phyloP scores from a whole-genome alignment of 345 rosid genomes.

The Salix dunnii region DNA sequence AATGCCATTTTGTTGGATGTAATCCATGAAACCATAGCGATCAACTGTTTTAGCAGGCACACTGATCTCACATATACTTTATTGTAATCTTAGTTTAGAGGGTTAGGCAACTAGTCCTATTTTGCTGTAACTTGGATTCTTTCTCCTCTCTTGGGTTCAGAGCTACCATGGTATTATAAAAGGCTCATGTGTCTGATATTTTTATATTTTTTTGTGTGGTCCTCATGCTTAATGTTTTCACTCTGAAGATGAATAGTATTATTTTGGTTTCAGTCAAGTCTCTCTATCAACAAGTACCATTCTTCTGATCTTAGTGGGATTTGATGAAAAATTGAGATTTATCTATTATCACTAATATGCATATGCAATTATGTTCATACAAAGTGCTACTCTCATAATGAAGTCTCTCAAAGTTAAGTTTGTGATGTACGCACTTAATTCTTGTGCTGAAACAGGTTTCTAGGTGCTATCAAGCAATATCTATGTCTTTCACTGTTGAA shows the following conservation, averaged over 20 bases:
- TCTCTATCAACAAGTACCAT: not conserved
- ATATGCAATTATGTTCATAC: not conserved
- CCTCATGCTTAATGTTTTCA: not conserved
- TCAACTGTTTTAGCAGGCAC: not conserved
- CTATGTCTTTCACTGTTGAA: slow-evolving; percentile 88
- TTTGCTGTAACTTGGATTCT: not conserved
- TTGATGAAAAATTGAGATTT: not conserved
- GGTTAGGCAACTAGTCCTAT: not conserved
- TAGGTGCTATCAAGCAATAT: slow-evolving; percentile 98
- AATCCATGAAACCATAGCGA: not conserved
- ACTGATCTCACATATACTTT: not conserved
- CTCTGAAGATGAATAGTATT: not conserved
- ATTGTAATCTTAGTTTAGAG: not conserved
- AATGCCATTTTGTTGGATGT: slow-evolving; percentile 1
- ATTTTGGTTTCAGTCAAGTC: not conserved
- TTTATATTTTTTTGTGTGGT: not conserved
- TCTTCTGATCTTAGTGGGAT: not conserved
- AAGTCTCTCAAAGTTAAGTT: not conserved
- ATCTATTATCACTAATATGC: not conserved
- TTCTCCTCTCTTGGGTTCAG: not conserved
- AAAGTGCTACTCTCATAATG: not conserved
- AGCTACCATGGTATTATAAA: not conserved
- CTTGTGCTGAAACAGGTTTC: slow-evolving; percentile 60
- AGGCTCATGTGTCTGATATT: not conserved
- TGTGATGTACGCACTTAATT: slow-evolving; percentile 7